Conservation (phyloP, 495 filamentous ascomycete genomes). For the Penicillium maclennaniae region DNA sequence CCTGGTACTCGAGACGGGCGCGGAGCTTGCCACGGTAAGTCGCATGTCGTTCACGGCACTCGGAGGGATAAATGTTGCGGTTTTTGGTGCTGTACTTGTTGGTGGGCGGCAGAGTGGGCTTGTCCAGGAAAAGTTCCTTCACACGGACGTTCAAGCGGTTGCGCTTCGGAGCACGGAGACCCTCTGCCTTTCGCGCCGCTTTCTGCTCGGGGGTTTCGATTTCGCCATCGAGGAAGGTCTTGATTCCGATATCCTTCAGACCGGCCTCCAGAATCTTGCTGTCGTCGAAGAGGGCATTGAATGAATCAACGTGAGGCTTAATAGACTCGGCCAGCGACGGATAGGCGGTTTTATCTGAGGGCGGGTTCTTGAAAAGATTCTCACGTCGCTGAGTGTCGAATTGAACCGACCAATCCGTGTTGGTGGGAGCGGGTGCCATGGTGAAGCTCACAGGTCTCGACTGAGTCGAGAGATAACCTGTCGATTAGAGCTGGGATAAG, state of each 20-base stretch:
- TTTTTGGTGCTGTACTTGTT: constrained; percentile 77
- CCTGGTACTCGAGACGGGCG: constrained; percentile 70
- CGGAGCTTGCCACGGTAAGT: constrained; percentile 86
- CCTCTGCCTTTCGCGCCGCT: constrained; percentile 35
- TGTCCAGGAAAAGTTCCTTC: constrained; percentile 73
- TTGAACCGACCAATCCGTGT: constrained; percentile 71
- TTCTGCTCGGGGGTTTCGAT: constrained; percentile 40
- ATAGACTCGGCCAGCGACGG: constrained; percentile 79
- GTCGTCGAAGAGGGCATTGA: constrained; percentile 84
- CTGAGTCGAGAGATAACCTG: constrained; percentile 15
- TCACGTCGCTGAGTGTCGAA: constrained; percentile 81
- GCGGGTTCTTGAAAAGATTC: constrained; percentile 81
- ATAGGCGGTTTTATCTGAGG: constrained; percentile 81
- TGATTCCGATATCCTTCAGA: constrained; percentile 84
- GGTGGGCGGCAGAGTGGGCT: constrained; percentile 63
- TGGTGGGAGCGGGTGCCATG: constrained; percentile 55
- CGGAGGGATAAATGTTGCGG: constrained; percentile 82
- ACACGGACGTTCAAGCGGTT: constrained; percentile 73
- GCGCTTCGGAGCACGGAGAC: constrained; percentile 49
- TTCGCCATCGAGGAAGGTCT: constrained; percentile 79
- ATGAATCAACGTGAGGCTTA: constrained; percentile 87
- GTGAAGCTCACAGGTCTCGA: constrained; percentile 17
- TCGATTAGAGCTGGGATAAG: not conserved
- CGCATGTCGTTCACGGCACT: constrained; percentile 90
- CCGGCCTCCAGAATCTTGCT: constrained; percentile 68